Percentiles rank a stretch among this genome's conserved stretches.
phyloP scores from a whole-genome alignment of 2,329 filamentous ascomycete species.

The Elsinoe arachidis region DNA sequence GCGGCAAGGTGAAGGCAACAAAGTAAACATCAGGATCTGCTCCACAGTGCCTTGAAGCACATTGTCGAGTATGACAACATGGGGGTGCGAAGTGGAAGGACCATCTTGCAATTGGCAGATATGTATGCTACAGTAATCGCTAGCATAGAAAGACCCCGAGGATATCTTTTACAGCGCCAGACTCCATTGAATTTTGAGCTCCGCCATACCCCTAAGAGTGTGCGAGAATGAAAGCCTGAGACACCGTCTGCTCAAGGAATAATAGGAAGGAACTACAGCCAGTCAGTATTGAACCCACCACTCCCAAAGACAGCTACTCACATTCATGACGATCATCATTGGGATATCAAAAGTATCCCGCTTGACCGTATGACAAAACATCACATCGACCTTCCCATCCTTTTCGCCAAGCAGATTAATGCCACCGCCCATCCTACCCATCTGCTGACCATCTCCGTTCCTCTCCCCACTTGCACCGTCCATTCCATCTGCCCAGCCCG shows the following conservation, averaged over 20 bases:
- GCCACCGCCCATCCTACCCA: constrained; percentile 36
- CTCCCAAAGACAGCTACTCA: constrained; percentile 45
- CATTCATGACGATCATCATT: constrained; percentile 97
- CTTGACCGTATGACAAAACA: constrained; percentile 95
- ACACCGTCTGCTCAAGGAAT: constrained; percentile 3
- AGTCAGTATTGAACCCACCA: background rate
- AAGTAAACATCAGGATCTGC: background rate
- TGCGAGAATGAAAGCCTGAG: background rate
- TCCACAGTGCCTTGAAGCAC: background rate
- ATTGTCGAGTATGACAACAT: background rate
- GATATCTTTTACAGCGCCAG: background rate
- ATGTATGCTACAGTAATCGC: background rate
- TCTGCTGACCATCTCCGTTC: constrained; percentile 18
- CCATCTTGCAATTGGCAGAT: background rate
- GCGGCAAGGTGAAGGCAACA: background rate
- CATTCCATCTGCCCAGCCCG: constrained; percentile 23
- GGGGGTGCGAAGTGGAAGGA: no score
- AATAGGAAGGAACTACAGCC: constrained; percentile 15
- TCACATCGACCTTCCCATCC: constrained; percentile 88
- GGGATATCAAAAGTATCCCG: constrained; percentile 96
- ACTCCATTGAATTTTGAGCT: background rate
- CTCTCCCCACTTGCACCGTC: constrained; percentile 5
- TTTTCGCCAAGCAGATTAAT: constrained; percentile 70
- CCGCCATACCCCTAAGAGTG: no score
- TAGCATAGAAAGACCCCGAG: background rate